A percentile compares a stretch with the other conserved stretches of the same genome.
Evolutionary conservation across 805 yeast genomes (phyloP).

Genomic region (Teunomyces cretensis): DNA sequence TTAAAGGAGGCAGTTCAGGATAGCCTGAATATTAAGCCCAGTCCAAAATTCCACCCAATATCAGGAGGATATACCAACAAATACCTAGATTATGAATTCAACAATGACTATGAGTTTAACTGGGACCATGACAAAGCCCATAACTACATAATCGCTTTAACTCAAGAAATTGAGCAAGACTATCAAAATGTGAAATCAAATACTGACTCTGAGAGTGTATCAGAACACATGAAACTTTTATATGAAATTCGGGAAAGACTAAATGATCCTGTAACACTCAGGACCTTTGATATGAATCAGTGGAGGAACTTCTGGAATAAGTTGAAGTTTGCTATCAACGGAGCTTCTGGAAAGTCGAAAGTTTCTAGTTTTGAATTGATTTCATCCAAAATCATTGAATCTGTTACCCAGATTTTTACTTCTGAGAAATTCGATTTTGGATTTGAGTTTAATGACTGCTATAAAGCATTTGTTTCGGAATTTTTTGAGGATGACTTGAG

Average conservation of each 20-base stretch:
- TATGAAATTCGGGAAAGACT: conserved; percentile 12
- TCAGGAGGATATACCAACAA: conserved; percentile 20
- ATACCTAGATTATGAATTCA: conserved; percentile 31
- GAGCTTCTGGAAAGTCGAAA: conserved; percentile 9
- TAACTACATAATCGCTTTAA: conserved; percentile 13
- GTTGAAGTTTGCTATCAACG: conserved; percentile 17
- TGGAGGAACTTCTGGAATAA: conserved; percentile 27
- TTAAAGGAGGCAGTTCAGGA: conserved; percentile 10
- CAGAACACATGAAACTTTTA: conserved; percentile 18
- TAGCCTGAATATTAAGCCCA: conserved; percentile 10
- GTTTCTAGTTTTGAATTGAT: conserved; percentile 76
- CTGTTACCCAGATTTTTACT: conserved; percentile 37
- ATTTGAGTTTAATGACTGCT: conserved; percentile 32
- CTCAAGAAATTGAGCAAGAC: conserved; percentile 25
- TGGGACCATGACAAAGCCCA: conserved; percentile 16
- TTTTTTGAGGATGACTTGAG: conserved; percentile 30
- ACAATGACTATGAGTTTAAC: conserved; percentile 23
- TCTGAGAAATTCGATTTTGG: conserved; percentile 16
- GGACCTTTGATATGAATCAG: conserved; percentile 31
- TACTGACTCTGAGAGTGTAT: conserved; percentile 9
- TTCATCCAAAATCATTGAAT: conserved; percentile 61
- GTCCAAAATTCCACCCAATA: conserved; percentile 22
- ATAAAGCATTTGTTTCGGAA: conserved; percentile 43
- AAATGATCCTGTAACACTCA: conserved; percentile 4
- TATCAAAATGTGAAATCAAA: conserved; percentile 22